Base-by-base conservation (phyloP, 352 stramenopile species). In the Globisporangium mamillatum region DNA sequence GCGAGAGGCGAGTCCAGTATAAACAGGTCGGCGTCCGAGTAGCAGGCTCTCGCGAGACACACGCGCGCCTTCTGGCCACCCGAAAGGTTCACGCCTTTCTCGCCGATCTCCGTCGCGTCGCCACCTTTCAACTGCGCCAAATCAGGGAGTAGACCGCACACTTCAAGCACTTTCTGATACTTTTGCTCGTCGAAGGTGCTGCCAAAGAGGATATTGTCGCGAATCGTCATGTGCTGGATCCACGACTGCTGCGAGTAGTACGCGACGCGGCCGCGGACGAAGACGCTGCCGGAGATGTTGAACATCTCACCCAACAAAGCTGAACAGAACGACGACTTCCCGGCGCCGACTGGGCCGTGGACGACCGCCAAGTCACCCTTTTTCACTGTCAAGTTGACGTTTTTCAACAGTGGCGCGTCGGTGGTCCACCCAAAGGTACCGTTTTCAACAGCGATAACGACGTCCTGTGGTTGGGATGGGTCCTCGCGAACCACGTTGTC, bases 181-280 rank as follows among this genome's bases (percentile, higher is more conserved):
- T 44, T 44, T 44, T 44, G 36, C 36, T 44, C 36, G 36, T 44
- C 36, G 10, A 44, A 44, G 73, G 67, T 54, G 75, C 69, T 44
- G 25, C 89, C 89, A 72, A 98, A 98, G 14, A 98, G 71, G 67
- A 98, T 95, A 71, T 98, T 98, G 55, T 97, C 86, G 18, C 79
- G 75, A 2, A 98, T 61, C 4, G 87, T 95, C 52, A 85, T 89
- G 79, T 98, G 97, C 68, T 97, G 81, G 48, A 98, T 97, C 75
- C 95, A 97, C 36, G 91, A 75, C 29, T 80, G 75, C 72, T 97
- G 91, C 27, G 82, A 72, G 52, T 77, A 88, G 69, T 90, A 91
- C 50, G 69, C 68, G 7, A 76, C 57, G 18, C 27, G 7, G 22
- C 73, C 73, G 7, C 66, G 25, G 3, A 74, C 68, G 63, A 76